phyloP scores from a whole-genome alignment of 192 early-diverging fungal genomes.

The Diversispora eburnea region DNA sequence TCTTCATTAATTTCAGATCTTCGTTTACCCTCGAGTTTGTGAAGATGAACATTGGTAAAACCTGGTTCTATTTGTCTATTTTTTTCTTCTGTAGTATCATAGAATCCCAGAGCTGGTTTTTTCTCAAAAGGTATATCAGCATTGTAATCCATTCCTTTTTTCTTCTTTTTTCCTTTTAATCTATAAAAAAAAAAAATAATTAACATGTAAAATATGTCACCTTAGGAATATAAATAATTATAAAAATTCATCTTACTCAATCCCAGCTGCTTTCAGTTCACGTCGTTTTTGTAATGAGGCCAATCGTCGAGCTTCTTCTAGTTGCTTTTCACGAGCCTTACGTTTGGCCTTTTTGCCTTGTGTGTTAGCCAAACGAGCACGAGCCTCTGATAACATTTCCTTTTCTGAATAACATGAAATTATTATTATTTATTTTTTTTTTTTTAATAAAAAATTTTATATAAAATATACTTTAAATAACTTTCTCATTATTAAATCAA shows the following conservation, averaged over 20 bases:
- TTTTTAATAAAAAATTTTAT: constrained; percentile 3
- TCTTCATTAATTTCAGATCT: constrained; percentile 80
- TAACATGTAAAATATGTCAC: not conserved
- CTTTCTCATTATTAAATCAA: not conserved
- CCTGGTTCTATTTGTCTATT: constrained; percentile 59
- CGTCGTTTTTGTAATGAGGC: constrained; percentile 88
- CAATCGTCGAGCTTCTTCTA: constrained; percentile 92
- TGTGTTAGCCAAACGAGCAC: constrained; percentile 97
- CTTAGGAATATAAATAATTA: not conserved
- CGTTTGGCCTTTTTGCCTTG: constrained; percentile 99
- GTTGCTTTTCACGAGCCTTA: constrained; percentile 95
- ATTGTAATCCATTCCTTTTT: constrained; percentile 88
- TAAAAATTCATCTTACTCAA: constrained; percentile 52
- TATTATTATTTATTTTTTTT: constrained; percentile 5
- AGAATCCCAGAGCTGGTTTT: constrained; percentile 83
- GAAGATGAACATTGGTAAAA: constrained; percentile 67
- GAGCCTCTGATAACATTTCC: constrained; percentile 98
- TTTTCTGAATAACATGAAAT: constrained; percentile 61
- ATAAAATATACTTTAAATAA: not conserved
- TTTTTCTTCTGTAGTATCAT: constrained; percentile 86
- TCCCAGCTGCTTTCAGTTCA: constrained; percentile 96
- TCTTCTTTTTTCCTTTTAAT: constrained; percentile 63
- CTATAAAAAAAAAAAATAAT: not conserved
- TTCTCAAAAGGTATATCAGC: constrained; percentile 95
- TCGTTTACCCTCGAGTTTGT: constrained; percentile 84